A percentile compares a stretch with the other conserved stretches of the same genome.
Conservation (phyloP, 805 yeast genomes). For the Candida quercuum region DNA sequence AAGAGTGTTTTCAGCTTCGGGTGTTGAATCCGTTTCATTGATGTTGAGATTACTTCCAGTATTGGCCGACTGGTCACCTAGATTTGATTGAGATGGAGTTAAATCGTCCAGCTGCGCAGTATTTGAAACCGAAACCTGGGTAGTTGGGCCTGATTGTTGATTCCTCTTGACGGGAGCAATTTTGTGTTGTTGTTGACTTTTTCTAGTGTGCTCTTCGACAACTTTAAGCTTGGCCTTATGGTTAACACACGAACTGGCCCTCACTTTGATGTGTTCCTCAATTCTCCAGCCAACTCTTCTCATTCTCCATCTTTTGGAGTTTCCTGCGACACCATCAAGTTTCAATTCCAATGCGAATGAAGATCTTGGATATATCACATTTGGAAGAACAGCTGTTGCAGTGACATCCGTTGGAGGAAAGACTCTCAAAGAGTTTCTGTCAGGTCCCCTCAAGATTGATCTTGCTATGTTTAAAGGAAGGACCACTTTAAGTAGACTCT, state of each 20-base stretch:
- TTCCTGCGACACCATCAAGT: slow-evolving; percentile 62
- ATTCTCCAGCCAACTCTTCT: slow-evolving; percentile 83
- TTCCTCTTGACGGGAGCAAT: slow-evolving; percentile 28
- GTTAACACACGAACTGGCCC: slow-evolving; percentile 48
- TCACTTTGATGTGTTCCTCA: slow-evolving; percentile 72
- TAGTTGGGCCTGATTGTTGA: slow-evolving; percentile 34
- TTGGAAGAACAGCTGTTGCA: slow-evolving; percentile 83
- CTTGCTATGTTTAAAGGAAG: slow-evolving; percentile 72
- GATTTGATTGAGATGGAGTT: slow-evolving; percentile 17
- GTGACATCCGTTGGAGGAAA: slow-evolving; percentile 94
- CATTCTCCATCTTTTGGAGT: slow-evolving; percentile 82
- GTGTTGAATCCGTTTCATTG: not conserved
- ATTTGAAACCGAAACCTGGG: slow-evolving; percentile 28
- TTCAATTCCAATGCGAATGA: slow-evolving; percentile 78
- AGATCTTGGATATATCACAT: slow-evolving; percentile 84
- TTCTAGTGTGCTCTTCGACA: slow-evolving; percentile 36
- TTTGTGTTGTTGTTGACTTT: slow-evolving; percentile 18
- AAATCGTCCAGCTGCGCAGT: slow-evolving; percentile 5
- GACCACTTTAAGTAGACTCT: slow-evolving; percentile 35
- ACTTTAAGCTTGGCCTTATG: slow-evolving; percentile 49
- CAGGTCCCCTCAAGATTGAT: slow-evolving; percentile 75
- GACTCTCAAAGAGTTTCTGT: slow-evolving; percentile 79
- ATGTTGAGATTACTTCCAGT: not conserved
- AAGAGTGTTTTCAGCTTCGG: slow-evolving; percentile 4
- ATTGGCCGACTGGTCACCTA: slow-evolving; percentile 1